Evolutionary conservation across 352 stramenopile genomes (phyloP), one percentile per base, ranked within the genome.

Genomic region (Elongisporangium anandrum): DNA sequence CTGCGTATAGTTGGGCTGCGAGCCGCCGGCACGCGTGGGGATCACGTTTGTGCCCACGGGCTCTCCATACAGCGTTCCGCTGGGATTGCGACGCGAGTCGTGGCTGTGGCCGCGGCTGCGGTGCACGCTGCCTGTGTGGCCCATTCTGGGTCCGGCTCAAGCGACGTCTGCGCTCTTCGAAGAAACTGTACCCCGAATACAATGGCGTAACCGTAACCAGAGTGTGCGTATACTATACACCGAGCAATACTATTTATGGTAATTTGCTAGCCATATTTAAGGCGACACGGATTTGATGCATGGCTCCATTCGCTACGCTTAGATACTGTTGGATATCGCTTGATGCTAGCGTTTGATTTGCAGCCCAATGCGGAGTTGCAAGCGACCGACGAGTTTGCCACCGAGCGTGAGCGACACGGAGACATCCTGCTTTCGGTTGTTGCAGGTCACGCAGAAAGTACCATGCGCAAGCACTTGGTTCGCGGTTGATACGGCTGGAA

Each of bases 101-200:
- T 45, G 34, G 29, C 62, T 54, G 29, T 56, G 53, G 19, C 56
- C 39, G 8, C 63, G 34, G 34, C 34, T 60, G 41, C 77, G 69
- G 60, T 91, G 74, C 15, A 92, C 75, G 70, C 84, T 91, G 26
- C 78, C 79, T 9, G 81, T 84, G 68, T 92, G 81, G 9, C 84
- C 84, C 84, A 94, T 94, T 13, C 15, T 56, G 49, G 26, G 8
- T 38, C 34, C 10, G 34, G 34, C 34, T 45, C 34, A 45, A 45
- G 34, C 34, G 34, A 45, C 34, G 34, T 45, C 34, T 45, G 34
- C 34, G 29, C 29, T 7, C 34, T 38, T 45, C 34, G 34, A 45
- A 7, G 8, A 15, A 12, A 2, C 5, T 4, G 10, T 12, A 17
- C 34, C 13, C 34, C 34, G 26, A 38, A 38, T 38, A 38, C 26